Evolutionary conservation across 352 stramenopile species (phyloP).

Genomic region (Phytophthora chlamydospora): DNA sequence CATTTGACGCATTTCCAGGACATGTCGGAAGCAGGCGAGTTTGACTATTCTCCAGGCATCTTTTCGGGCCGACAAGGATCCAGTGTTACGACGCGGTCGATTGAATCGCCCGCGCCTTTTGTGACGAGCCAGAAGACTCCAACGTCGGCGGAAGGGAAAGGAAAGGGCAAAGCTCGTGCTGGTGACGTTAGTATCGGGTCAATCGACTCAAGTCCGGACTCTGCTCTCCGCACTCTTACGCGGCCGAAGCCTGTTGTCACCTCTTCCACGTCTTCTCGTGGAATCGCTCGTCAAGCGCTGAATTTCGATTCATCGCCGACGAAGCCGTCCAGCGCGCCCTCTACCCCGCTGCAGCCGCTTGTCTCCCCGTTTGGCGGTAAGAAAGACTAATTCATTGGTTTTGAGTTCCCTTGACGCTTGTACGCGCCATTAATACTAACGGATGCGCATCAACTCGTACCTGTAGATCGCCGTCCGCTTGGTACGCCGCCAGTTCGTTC

Average conservation of each 20-base stretch:
- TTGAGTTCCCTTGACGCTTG: slow-evolving; percentile 23
- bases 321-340: slow-evolving; percentile 27
- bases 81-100: slow-evolving; percentile 32
- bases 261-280: slow-evolving; percentile 14
- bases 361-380: slow-evolving; percentile 50
- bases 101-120: slow-evolving; percentile 10
- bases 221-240: slow-evolving; percentile 35
- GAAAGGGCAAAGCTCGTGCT: slow-evolving; percentile 20
- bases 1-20: slow-evolving; percentile 35
- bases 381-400: slow-evolving; percentile 39
- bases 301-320: slow-evolving; percentile 51
- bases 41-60: slow-evolving; percentile 70
- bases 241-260: slow-evolving; percentile 44
- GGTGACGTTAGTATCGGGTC: slow-evolving; percentile 42
- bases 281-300: slow-evolving; percentile 50
- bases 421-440: slow-evolving; percentile 33
- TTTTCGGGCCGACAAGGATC: slow-evolving; percentile 65
- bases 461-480: slow-evolving; percentile 45
- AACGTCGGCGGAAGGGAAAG: slow-evolving; percentile 20
- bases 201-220: slow-evolving; percentile 58
- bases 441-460: slow-evolving; percentile 25
- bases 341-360: slow-evolving; percentile 35
- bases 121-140: slow-evolving; percentile 22
- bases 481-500: slow-evolving; percentile 53
- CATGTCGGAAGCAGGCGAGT: slow-evolving; percentile 21